Conservation (phyloP, 345 rosid genomes). For the Gossypium sturtianum region DNA sequence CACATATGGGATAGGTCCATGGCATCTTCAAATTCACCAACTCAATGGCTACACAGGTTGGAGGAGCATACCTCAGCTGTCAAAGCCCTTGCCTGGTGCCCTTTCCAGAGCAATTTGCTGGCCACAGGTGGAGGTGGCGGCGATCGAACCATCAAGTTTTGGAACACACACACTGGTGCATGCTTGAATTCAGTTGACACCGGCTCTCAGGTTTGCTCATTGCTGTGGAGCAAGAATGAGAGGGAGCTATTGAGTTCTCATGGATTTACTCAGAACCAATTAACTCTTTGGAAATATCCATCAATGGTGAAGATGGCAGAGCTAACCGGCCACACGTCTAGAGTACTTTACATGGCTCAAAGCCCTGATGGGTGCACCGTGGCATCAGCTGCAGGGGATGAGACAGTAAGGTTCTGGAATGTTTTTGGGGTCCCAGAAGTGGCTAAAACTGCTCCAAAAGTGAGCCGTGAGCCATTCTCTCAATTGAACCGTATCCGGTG, state of each 20-base stretch:
- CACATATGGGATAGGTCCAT: conserved; percentile 46
- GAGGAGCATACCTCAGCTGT: conserved; percentile 50
- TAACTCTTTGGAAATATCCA: conserved; percentile 47
- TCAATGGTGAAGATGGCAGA: conserved; percentile 48
- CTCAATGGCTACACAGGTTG: conserved; percentile 46
- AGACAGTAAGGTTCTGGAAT: conserved; percentile 58
- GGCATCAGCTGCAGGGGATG: conserved; percentile 64
- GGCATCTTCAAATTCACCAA: conserved; percentile 32
- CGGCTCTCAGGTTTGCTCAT: conserved; percentile 44
- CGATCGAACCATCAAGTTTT: conserved; percentile 39
- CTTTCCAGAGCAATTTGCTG: conserved; percentile 45
- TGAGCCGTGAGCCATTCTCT: conserved; percentile 41
- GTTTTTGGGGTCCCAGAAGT: conserved; percentile 52
- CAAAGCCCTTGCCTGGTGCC: conserved; percentile 58
- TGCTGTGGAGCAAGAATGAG: conserved; percentile 48
- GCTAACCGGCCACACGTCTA: conserved; percentile 43
- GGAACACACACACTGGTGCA: conserved; percentile 46
- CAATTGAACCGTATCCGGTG: conserved; percentile 41
- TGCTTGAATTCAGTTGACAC: conserved; percentile 50
- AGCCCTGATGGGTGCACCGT: conserved; percentile 64
- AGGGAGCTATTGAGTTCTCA: conserved; percentile 52
- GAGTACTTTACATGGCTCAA: conserved; percentile 50
- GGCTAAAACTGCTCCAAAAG: conserved; percentile 40
- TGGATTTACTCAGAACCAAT: conserved; percentile 44
- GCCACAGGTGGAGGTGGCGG: conserved; percentile 54